Evolutionary conservation across 2,329 filamentous ascomycete species (phyloP).

Genomic region (Aureobasidium lini): DNA sequence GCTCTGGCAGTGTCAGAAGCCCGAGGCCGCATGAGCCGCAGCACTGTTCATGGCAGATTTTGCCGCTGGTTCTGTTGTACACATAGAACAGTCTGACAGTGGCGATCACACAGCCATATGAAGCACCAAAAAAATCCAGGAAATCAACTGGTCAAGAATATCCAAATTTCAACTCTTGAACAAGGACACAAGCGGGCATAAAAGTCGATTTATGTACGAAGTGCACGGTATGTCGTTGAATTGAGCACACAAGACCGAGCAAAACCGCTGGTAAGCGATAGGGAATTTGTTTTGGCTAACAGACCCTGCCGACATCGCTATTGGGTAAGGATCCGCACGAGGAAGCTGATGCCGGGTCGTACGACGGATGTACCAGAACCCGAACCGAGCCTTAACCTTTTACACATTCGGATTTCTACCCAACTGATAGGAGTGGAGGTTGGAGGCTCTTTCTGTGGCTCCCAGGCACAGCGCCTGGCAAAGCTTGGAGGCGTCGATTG

Average conservation of each 20-base stretch:
- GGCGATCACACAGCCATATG: not conserved
- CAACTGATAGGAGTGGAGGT: not conserved
- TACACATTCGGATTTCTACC: conserved; percentile 11
- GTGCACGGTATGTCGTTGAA: not conserved
- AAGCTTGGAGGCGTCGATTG: not conserved
- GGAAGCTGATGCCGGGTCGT: conserved; percentile 3
- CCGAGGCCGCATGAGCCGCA: not conserved
- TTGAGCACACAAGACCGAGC: not conserved
- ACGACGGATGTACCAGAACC: not conserved
- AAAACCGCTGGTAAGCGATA: not conserved
- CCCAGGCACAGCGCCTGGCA: not conserved
- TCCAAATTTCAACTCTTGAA: not conserved
- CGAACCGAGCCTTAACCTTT: conserved; percentile 14
- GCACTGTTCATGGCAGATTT: not conserved
- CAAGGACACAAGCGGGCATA: not conserved
- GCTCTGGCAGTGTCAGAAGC: conserved; percentile 5
- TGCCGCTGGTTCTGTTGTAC: not conserved
- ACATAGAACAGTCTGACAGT: not conserved
- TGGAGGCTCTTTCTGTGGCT: not conserved
- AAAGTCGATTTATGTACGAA: not conserved
- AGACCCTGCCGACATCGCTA: conserved; percentile 5
- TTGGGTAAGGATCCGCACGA: not conserved
- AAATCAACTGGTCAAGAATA: not conserved
- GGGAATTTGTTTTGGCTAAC: not conserved
- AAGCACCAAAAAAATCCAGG: not conserved